A percentile compares a stretch with the other conserved stretches of the same genome.
phyloP scores from a whole-genome alignment of 352 stramenopile species.

The Phytophthora syringae region DNA sequence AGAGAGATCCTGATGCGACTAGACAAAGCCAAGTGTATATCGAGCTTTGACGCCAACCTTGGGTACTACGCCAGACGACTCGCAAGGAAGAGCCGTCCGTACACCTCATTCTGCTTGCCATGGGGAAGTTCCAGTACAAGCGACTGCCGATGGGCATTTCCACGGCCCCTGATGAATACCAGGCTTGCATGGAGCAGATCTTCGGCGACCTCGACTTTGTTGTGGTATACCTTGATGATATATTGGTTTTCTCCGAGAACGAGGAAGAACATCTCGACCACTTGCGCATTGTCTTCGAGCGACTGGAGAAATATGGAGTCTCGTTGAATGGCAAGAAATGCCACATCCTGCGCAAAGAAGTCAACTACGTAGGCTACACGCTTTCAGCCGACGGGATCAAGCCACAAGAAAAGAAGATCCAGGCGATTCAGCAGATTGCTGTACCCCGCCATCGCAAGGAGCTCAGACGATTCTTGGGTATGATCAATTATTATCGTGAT shows the following conservation, averaged over 20 bases:
- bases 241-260: constrained; percentile 5
- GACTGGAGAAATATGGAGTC: background rate
- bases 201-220: constrained; percentile 12
- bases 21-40: background rate
- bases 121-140: constrained; percentile 10
- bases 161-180: constrained; percentile 3
- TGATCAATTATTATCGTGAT: constrained; percentile 22
- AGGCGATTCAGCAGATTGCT: constrained; percentile 5
- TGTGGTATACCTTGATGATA: constrained; percentile 8
- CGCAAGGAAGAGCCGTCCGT: no score
- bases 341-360: constrained; percentile 2
- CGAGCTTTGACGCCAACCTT: background rate
- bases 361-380: no score
- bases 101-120: constrained; percentile 6
- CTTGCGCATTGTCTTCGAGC: background rate
- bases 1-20: constrained; percentile 1
- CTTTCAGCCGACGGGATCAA: no score
- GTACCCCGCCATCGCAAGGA: constrained; percentile 3
- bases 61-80: background rate
- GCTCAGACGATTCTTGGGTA: constrained; percentile 11
- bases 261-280: constrained; percentile 2
- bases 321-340: background rate
- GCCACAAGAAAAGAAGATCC: background rate
- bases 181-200: constrained; percentile 2
- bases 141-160: constrained; percentile 14